These are phyloP conservation scores for Bocquillonia castaneifolia DNA, from an alignment of 441 rosid genomes.

Conservation along the genomic window DNA sequence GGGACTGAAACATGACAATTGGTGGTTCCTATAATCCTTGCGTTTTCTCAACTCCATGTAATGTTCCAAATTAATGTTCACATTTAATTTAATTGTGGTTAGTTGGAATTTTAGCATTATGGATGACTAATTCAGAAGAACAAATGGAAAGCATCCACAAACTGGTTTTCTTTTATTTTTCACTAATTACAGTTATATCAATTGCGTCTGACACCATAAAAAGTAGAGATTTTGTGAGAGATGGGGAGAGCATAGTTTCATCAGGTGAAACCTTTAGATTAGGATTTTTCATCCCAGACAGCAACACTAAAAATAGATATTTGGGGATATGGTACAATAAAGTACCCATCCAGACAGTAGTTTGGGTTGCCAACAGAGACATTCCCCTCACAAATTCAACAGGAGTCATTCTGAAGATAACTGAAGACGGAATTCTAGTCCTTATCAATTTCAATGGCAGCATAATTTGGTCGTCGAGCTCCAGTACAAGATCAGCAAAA, in stretches of 20 bases:
- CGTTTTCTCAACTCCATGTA: no score
- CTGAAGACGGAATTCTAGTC: not conserved
- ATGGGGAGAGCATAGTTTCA: conserved; percentile 5
- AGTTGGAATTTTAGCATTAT: no score
- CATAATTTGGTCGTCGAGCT: conserved; percentile 14
- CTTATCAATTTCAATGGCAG: not conserved
- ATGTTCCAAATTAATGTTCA: no score
- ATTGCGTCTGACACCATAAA: no score
- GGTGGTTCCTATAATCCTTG: no score
- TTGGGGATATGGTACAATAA: conserved; percentile 20
- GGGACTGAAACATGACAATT: no score
- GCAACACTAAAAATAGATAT: not conserved
- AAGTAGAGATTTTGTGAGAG: conserved; percentile 17
- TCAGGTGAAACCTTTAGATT: not conserved
- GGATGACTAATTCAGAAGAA: no score
- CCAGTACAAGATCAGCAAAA: not conserved
- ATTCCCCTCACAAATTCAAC: conserved; percentile 8
- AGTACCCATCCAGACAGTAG: not conserved
- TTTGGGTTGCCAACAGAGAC: conserved; percentile 25
- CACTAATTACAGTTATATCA: no score
- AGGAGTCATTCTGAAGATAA: not conserved
- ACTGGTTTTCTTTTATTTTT: no score
- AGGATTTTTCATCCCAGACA: conserved; percentile 15
- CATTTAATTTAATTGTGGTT: no score
- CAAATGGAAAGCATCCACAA: no score